These are phyloP conservation scores for Termitomyces sp. DNA, from an alignment of 768 basidiomycete species.

Conservation along the genomic window DNA sequence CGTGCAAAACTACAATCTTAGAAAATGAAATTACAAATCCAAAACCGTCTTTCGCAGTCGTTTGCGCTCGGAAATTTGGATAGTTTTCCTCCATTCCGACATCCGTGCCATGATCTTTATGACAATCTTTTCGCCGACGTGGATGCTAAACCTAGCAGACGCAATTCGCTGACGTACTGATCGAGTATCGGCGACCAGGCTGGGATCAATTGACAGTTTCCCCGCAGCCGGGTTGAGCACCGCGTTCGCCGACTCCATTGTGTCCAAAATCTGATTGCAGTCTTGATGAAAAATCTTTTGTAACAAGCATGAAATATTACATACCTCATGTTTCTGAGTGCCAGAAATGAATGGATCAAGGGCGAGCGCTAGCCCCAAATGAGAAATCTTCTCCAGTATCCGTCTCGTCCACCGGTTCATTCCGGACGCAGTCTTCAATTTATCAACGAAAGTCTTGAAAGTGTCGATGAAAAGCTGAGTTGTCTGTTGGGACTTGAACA, in stretches of 20 bases:
- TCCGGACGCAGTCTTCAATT: slow-evolving; percentile 30
- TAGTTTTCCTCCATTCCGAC: slow-evolving; percentile 70
- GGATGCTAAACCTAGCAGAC: slow-evolving; percentile 57
- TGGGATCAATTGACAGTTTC: slow-evolving; percentile 49
- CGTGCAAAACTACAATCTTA: background rate
- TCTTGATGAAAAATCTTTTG: background rate
- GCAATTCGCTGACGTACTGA: slow-evolving; percentile 47
- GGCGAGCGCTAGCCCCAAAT: slow-evolving; percentile 66
- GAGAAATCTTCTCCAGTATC: slow-evolving; percentile 66
- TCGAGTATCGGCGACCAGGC: slow-evolving; percentile 48
- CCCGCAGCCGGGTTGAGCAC: slow-evolving; percentile 46
- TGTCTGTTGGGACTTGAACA: slow-evolving; percentile 70
- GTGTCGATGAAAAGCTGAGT: slow-evolving; percentile 66
- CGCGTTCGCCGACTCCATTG: slow-evolving; percentile 48
- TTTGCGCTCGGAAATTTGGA: slow-evolving; percentile 67
- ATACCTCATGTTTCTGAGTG: slow-evolving; percentile 71
- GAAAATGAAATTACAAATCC: slow-evolving; percentile 54
- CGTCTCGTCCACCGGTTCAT: slow-evolving; percentile 45
- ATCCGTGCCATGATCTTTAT: slow-evolving; percentile 62
- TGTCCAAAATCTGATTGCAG: slow-evolving; percentile 48
- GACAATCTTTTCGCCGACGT: slow-evolving; percentile 58
- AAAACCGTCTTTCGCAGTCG: slow-evolving; percentile 64
- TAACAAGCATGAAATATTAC: slow-evolving; percentile 7
- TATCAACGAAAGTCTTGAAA: slow-evolving; percentile 51
- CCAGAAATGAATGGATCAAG: slow-evolving; percentile 58